These are phyloP conservation scores for Cyclaneusma minus DNA, from an alignment of 2,329 filamentous ascomycete genomes.

Conservation along the genomic window DNA sequence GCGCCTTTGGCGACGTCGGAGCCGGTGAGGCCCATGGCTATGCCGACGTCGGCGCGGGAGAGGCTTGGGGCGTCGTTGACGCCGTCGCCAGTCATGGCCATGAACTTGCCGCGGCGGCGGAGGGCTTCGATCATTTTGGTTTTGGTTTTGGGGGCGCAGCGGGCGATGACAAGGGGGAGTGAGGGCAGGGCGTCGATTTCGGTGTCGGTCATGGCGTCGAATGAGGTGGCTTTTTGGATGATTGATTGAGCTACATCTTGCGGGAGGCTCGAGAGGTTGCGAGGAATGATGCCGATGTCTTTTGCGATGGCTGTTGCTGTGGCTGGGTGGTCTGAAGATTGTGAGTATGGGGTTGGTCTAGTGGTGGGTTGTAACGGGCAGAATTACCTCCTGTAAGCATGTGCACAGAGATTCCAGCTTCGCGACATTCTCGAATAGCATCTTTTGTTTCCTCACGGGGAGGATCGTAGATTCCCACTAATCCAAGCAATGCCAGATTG, in stretches of 20 bases:
- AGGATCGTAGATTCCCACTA: conserved; percentile 43
- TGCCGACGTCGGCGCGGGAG: conserved; percentile 36
- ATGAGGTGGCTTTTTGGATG: conserved; percentile 37
- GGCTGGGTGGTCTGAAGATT: conserved; percentile 30
- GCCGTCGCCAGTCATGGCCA: conserved; percentile 40
- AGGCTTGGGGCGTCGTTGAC: conserved; percentile 39
- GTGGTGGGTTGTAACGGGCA: neutral
- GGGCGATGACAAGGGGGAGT: conserved; percentile 35
- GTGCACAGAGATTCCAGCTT: conserved; percentile 56
- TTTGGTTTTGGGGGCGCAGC: conserved; percentile 36
- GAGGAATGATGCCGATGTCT: conserved; percentile 38
- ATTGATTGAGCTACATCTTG: conserved; percentile 29
- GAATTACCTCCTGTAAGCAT: conserved; percentile 51
- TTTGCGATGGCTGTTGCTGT: conserved; percentile 40
- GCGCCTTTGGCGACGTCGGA: conserved; percentile 51
- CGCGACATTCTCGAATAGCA: conserved; percentile 42
- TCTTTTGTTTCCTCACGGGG: conserved; percentile 40
- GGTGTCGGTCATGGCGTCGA: conserved; percentile 25
- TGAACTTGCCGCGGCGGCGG: conserved; percentile 30
- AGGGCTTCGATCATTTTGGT: conserved; percentile 38
- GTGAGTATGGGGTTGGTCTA: conserved; percentile 2
- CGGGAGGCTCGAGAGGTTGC: conserved; percentile 26
- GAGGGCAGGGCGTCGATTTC: conserved; percentile 33
- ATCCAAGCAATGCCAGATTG: conserved; percentile 35
- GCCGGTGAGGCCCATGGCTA: conserved; percentile 45